Conservation (phyloP, 2,329 filamentous ascomycete genomes). For the Sclerotinia subarctica region DNA sequence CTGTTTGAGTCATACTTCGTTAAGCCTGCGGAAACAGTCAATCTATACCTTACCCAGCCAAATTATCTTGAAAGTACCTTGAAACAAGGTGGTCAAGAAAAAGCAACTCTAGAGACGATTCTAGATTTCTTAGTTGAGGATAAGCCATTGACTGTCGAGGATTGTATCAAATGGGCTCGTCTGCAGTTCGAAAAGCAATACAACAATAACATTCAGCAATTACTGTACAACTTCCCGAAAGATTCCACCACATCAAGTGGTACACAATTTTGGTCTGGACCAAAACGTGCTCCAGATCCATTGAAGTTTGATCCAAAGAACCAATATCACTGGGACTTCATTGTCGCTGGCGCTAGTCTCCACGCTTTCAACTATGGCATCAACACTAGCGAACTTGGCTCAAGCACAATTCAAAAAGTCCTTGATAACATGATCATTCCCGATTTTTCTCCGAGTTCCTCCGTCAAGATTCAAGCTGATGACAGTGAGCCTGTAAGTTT, state of each 20-base stretch:
- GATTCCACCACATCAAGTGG: constrained; percentile 85
- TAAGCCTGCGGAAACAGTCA: constrained; percentile 89
- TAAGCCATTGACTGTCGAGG: constrained; percentile 87
- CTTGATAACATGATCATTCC: constrained; percentile 92
- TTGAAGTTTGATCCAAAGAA: constrained; percentile 85
- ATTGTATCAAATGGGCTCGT: constrained; percentile 94
- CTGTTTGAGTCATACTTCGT: constrained; percentile 93
- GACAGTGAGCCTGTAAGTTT: constrained; percentile 78
- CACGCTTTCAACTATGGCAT: constrained; percentile 99
- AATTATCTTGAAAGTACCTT: constrained; percentile 84
- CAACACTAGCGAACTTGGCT: constrained; percentile 71
- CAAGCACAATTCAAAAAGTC: constrained; percentile 71
- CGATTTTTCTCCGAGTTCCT: constrained; percentile 85
- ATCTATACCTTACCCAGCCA: constrained; percentile 86
- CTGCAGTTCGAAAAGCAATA: constrained; percentile 94
- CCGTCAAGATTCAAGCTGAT: constrained; percentile 94
- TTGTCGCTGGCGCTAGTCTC: constrained; percentile 84
- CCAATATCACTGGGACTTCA: constrained; percentile 80
- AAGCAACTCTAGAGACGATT: constrained; percentile 85
- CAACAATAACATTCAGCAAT: constrained; percentile 92
- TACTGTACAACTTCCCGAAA: constrained; percentile 96
- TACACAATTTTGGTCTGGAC: constrained; percentile 94
- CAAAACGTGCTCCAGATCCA: constrained; percentile 91
- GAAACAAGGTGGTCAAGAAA: constrained; percentile 93
- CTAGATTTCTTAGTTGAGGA: constrained; percentile 88